Evolutionary conservation across 805 yeast genomes (phyloP).

Genomic region (Blastobotrys americana): DNA sequence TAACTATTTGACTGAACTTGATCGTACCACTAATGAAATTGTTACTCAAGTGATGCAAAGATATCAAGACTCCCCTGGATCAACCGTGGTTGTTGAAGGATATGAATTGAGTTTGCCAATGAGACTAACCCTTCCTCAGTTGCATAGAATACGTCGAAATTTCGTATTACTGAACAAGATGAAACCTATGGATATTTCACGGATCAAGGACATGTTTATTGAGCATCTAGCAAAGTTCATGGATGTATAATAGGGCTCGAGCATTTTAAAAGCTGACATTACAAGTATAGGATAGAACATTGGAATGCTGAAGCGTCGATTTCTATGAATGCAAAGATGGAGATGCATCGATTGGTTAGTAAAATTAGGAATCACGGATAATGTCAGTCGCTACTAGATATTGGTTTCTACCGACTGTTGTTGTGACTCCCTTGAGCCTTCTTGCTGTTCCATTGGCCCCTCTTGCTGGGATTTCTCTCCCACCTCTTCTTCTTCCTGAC

Average conservation of each 20-base stretch:
- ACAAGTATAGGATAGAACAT: too few relatives aligned
- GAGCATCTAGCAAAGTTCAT: conserved; percentile 63
- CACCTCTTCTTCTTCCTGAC: too few relatives aligned
- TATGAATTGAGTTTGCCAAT: conserved; percentile 53
- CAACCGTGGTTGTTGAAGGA: conserved; percentile 28
- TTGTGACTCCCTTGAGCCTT: too few relatives aligned
- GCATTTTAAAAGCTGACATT: too few relatives aligned
- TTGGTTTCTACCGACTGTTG: too few relatives aligned
- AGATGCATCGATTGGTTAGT: too few relatives aligned
- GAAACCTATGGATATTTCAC: conserved; percentile 59
- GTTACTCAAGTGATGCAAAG: conserved; percentile 55
- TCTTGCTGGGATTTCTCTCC: too few relatives aligned
- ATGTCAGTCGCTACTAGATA: too few relatives aligned
- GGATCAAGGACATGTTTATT: conserved; percentile 67
- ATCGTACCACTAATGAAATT: conserved; percentile 59
- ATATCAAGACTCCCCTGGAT: conserved; percentile 43
- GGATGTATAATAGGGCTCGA: conserved; percentile 10
- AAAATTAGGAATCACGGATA: too few relatives aligned
- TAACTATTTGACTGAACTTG: conserved; percentile 72
- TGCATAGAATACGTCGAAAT: conserved; percentile 78
- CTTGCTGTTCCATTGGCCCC: too few relatives aligned
- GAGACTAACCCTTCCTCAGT: conserved; percentile 59
- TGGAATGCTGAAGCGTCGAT: too few relatives aligned
- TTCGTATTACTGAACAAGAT: conserved; percentile 75
- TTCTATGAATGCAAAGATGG: too few relatives aligned